Percentiles rank a stretch among this genome's conserved stretches.
These are phyloP conservation scores for Chondrostereum purpureum DNA, from an alignment of 1,284 basidiomycete genomes.

Conservation along the genomic window DNA sequence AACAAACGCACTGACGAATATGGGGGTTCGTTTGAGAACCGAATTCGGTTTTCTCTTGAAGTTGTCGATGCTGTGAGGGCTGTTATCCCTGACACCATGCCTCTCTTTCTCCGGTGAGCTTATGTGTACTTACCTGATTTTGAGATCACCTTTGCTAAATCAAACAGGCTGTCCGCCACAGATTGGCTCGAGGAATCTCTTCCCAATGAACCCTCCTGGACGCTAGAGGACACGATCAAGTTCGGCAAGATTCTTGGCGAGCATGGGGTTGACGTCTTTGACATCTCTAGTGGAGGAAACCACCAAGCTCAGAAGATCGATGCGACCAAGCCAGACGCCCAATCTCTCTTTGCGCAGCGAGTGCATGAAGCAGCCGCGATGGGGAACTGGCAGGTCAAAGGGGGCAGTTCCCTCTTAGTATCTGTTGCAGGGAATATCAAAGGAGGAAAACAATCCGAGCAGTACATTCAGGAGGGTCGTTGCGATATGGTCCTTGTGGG, in stretches of 20 bases:
- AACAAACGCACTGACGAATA: slow-evolving; percentile 51
- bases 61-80: slow-evolving; percentile 41
- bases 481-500: slow-evolving; percentile 53
- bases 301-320: slow-evolving; percentile 49
- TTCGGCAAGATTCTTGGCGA: slow-evolving; percentile 45
- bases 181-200: slow-evolving; percentile 55
- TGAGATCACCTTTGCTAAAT: background rate
- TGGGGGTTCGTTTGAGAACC: slow-evolving; percentile 47
- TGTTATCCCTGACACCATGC: slow-evolving; percentile 50
- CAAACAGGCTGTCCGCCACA: slow-evolving; percentile 44
- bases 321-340: slow-evolving; percentile 41
- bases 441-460: slow-evolving; percentile 50
- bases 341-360: slow-evolving; percentile 44
- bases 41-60: slow-evolving; percentile 40
- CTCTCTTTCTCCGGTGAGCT: slow-evolving; percentile 60
- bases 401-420: slow-evolving; percentile 31
- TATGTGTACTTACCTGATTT: background rate
- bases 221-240: slow-evolving; percentile 51
- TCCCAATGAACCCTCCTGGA: slow-evolving; percentile 48
- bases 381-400: slow-evolving; percentile 17
- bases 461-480: slow-evolving; percentile 47
- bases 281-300: too few species aligned
- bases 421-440: slow-evolving; percentile 61
- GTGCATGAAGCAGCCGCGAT: slow-evolving; percentile 52
- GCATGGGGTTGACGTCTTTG: slow-evolving; percentile 62